phyloP scores from a whole-genome alignment of 768 basidiomycete genomes.

The Clitopilus hobsonii region DNA sequence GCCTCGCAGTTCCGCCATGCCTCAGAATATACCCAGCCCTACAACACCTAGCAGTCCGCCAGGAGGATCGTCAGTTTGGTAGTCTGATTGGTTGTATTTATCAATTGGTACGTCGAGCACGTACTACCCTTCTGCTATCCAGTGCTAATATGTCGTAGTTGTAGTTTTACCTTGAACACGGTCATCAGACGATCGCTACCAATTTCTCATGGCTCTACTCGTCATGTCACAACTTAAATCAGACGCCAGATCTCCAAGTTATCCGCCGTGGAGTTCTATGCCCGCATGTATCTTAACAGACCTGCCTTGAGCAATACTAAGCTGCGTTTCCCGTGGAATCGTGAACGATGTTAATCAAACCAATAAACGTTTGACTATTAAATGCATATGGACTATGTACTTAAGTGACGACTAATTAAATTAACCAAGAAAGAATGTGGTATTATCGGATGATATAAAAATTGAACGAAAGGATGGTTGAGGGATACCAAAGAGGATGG shows the following conservation, averaged over 20 bases:
- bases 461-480: neutral
- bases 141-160: too few relatives aligned
- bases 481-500: too few relatives aligned
- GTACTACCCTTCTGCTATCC: neutral
- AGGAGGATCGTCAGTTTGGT: conserved; percentile 7
- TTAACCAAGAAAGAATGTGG: neutral
- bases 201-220: too few relatives aligned
- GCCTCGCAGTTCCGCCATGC: conserved; percentile 40
- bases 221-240: neutral
- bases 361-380: neutral
- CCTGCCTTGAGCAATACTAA: too few relatives aligned
- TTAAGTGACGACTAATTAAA: neutral
- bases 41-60: conserved; percentile 16
- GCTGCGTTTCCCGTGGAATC: too few relatives aligned
- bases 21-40: conserved; percentile 46
- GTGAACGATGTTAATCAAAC: too few relatives aligned
- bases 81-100: neutral
- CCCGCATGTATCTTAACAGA: too few relatives aligned
- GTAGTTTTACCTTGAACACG: neutral
- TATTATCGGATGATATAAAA: neutral
- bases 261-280: too few relatives aligned
- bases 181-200: too few relatives aligned
- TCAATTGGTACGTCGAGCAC: neutral
- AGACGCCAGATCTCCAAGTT: too few relatives aligned
- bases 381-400: neutral